Evolutionary conservation across 2,329 filamentous ascomycete genomes (phyloP).

Genomic region (Aurifilum marmelostoma): DNA sequence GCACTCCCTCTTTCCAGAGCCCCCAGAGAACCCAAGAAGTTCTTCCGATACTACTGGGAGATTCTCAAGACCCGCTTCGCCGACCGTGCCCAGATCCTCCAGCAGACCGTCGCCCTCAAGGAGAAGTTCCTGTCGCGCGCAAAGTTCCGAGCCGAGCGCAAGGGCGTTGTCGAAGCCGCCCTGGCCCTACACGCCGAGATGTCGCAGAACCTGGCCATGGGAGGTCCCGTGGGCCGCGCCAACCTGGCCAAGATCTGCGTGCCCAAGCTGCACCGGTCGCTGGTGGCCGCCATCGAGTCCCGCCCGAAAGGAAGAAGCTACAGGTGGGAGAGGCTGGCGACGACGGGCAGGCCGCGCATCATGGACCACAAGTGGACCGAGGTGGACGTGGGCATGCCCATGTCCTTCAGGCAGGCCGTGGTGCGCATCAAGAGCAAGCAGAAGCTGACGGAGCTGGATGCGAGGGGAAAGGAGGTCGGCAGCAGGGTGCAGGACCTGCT

Average conservation of each 20-base stretch:
- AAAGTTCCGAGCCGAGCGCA: slow-evolving; percentile 38
- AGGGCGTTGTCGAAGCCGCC: slow-evolving; percentile 54
- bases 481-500: slow-evolving; percentile 57
- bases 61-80: slow-evolving; percentile 41
- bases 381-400: slow-evolving; percentile 26
- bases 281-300: slow-evolving; percentile 56
- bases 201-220: slow-evolving; percentile 63
- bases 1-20: slow-evolving; percentile 45
- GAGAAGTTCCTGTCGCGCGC: slow-evolving; percentile 46
- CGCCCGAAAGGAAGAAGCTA: slow-evolving; percentile 51
- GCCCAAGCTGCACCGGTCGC: slow-evolving; percentile 52
- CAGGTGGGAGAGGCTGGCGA: slow-evolving; percentile 58
- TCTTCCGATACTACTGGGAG: slow-evolving; percentile 44
- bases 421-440: slow-evolving; percentile 63
- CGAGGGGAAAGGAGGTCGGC: slow-evolving; percentile 42
- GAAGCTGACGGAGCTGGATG: slow-evolving; percentile 49
- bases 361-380: slow-evolving; percentile 53
- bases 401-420: slow-evolving; percentile 61
- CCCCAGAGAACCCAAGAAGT: slow-evolving; percentile 35
- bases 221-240: slow-evolving; percentile 46
- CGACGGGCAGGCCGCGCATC: slow-evolving; percentile 55
- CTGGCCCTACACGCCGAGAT: slow-evolving; percentile 63
- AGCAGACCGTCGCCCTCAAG: slow-evolving; percentile 41
- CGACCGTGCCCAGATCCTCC: slow-evolving; percentile 43
- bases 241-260: slow-evolving; percentile 58